Conservation (phyloP, 257 asterid species). For the Cinchona pubescens region DNA sequence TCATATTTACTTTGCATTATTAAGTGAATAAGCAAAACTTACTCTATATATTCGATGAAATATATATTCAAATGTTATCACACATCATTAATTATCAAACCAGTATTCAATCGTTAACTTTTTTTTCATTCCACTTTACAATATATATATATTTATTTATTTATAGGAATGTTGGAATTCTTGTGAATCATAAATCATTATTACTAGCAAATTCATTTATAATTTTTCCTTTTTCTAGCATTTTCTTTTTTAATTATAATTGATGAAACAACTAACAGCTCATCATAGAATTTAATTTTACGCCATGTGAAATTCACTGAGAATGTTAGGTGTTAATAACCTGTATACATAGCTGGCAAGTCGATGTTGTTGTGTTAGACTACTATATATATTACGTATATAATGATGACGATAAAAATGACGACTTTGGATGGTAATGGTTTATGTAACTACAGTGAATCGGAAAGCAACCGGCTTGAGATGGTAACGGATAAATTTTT, state of each 20-base stretch:
- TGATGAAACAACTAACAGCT: background rate
- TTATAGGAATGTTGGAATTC: too few species aligned
- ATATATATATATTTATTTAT: too few species aligned
- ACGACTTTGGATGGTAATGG: conserved; percentile 8
- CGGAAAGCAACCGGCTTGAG: background rate
- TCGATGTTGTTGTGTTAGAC: background rate
- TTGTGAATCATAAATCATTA: too few species aligned
- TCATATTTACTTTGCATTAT: too few species aligned
- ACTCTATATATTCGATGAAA: too few species aligned
- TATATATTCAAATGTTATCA: too few species aligned
- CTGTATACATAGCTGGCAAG: background rate
- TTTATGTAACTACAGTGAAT: background rate
- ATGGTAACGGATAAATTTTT: conserved; percentile 16
- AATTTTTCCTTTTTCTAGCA: too few species aligned
- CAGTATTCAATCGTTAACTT: background rate
- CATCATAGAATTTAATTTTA: background rate
- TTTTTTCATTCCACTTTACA: background rate
- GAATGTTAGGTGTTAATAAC: background rate
- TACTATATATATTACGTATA: background rate
- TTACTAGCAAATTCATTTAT: too few species aligned
- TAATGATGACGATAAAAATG: background rate
- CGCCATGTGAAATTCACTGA: too few species aligned
- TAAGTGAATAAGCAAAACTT: too few species aligned
- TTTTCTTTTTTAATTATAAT: too few species aligned
- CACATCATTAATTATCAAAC: background rate